Evolutionary conservation across 2,329 filamentous ascomycete species (phyloP).

Genomic region (Fusarium sp.): DNA sequence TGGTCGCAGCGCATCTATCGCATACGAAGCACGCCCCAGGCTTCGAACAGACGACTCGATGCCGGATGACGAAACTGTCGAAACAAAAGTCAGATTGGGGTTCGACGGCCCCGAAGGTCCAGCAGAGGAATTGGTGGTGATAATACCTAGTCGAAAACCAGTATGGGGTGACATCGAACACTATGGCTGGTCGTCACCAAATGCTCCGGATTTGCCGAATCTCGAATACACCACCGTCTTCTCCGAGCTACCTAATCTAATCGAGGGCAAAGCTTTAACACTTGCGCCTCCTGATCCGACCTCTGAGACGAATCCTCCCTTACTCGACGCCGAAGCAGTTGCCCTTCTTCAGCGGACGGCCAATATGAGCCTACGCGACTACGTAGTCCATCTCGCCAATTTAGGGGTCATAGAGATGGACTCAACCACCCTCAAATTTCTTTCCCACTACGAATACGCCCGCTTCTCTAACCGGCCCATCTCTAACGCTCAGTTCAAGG

Average conservation of each 20-base stretch:
- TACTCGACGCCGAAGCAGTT: conserved; percentile 76
- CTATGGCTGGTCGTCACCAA: conserved; percentile 88
- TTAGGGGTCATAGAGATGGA: conserved; percentile 71
- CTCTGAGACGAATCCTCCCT: conserved; percentile 55
- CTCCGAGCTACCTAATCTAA: conserved; percentile 85
- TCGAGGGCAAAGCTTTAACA: conserved; percentile 93
- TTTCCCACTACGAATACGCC: conserved; percentile 83
- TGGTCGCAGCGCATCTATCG: conserved; percentile 81
- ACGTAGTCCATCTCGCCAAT: conserved; percentile 77
- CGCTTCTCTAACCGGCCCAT: conserved; percentile 82
- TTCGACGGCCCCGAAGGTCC: conserved; percentile 55
- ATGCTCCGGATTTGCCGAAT: conserved; percentile 78
- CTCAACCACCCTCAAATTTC: conserved; percentile 70
- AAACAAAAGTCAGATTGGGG: conserved; percentile 39
- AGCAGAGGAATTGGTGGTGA: conserved; percentile 57
- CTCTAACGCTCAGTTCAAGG: conserved; percentile 77
- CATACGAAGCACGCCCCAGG: conserved; percentile 70
- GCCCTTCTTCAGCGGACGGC: conserved; percentile 77
- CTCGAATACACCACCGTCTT: conserved; percentile 88
- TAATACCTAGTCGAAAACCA: conserved; percentile 64
- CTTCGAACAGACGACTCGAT: conserved; percentile 39
- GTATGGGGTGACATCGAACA: conserved; percentile 90
- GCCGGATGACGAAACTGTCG: conserved; percentile 34
- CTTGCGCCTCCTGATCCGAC: conserved; percentile 73
- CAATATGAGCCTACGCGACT: conserved; percentile 82